Evolutionary conservation across 1,139 yeast species (phyloP).

Genomic region (Yamadazyma trypodendri): DNA sequence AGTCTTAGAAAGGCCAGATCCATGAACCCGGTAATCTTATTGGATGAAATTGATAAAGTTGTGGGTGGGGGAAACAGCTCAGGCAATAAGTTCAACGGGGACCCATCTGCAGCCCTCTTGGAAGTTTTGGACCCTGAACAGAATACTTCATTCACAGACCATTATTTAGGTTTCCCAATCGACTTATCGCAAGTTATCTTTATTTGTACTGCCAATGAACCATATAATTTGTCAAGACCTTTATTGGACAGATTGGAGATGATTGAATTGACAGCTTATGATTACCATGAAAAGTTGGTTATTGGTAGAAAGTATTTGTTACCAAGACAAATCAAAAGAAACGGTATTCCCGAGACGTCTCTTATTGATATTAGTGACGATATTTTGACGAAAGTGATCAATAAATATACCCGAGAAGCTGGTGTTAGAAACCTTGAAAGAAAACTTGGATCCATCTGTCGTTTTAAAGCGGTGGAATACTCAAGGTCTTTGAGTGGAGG

Average conservation of each 20-base stretch:
- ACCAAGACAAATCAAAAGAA: conserved; percentile 75
- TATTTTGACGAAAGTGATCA: conserved; percentile 59
- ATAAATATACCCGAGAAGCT: conserved; percentile 79
- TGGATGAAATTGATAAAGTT: conserved; percentile 89
- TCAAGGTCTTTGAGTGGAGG: conserved; percentile 38
- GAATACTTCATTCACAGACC: conserved; percentile 75
- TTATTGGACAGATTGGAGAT: conserved; percentile 84
- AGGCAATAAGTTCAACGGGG: conserved; percentile 64
- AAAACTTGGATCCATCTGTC: conserved; percentile 67
- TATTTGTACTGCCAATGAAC: conserved; percentile 88
- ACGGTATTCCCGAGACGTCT: conserved; percentile 56
- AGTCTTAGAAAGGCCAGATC: conserved; percentile 75
- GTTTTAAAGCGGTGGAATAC: conserved; percentile 80
- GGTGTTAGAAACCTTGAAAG: conserved; percentile 85
- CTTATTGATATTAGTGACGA: conserved; percentile 44
- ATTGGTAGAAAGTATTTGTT: conserved; percentile 71
- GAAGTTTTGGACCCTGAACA: conserved; percentile 94
- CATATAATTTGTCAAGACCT: conserved; percentile 73
- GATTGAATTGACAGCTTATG: conserved; percentile 79
- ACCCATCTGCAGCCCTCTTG: conserved; percentile 86
- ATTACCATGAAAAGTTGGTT: conserved; percentile 71
- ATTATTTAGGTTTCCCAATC: conserved; percentile 83
- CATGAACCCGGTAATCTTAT: conserved; percentile 83
- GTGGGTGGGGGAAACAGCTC: conserved; percentile 52
- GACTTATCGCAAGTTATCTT: conserved; percentile 83